Evolutionary conservation across 257 asterid genomes (phyloP), one percentile per base, ranked within the genome.

Genomic region (Knoxia roxburghii): DNA sequence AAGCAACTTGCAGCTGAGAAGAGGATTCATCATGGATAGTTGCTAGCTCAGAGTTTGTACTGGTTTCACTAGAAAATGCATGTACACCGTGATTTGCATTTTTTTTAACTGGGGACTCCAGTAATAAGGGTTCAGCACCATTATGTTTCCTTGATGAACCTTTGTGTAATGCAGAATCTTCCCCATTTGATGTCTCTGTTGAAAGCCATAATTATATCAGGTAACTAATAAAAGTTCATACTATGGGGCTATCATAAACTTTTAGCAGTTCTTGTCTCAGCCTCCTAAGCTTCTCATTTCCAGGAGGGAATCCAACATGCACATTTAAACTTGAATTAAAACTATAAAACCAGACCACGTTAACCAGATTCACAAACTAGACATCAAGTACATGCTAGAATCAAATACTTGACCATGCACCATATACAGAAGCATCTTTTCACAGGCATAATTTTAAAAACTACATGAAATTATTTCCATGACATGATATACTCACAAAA

Each of bases 141-240:
- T 32, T 59, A 46, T 57, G 74, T 76, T 69, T 74, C 68, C 73
- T 59, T 41, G 35, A 51, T 18, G 71, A 61, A 48, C 74, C 70
- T 68, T 71, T 72, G 51, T 70, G 64, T 54, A 41, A 58, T 35
- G 77, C 49, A 67, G 78, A 62, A 77, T 73, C 76, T 43, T 68
- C 76, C 67, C 68, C 74, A 61, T 57, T 69, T 57, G 81, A 74
- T 41, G 74, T 72, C 68, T 68, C 98, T 89, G 87, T 35, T 5
- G 51, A 77, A 77, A 56, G 12, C 58, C 66, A 32, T 12, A 32
- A 49, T 12, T 24, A 29, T 12, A 54, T 64, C 65, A 20, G 9
- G 43, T 4, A 30, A 18, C 52, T 35, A 61, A n/a, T 12, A n/a
- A 4, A 51, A 48, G 18, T 21, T 37, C 64, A 71, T 39, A 65